Evolutionary conservation across 2,329 filamentous ascomycete genomes (phyloP).

Genomic region (Whalleya microplaca): DNA sequence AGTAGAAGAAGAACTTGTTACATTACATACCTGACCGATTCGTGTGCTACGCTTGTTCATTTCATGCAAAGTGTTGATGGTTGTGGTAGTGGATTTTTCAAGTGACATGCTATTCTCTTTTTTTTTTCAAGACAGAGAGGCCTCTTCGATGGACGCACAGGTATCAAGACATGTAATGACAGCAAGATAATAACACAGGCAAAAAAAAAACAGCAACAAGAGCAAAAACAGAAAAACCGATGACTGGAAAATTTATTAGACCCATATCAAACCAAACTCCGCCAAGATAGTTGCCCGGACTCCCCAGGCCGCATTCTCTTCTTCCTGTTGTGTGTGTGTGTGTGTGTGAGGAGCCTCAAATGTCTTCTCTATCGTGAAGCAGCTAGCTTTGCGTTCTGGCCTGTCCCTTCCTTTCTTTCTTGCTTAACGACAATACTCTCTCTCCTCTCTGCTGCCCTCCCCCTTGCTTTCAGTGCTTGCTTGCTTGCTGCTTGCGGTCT

Average conservation of each 20-base stretch:
- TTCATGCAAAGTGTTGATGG: neutral
- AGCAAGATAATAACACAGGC: neutral
- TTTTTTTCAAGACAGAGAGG: conserved; percentile 2
- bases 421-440: conserved; percentile 5
- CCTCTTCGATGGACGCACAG: neutral
- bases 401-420: neutral
- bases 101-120: conserved; percentile 5
- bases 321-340: too few relatives aligned
- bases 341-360: too few relatives aligned
- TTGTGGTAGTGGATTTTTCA: neutral
- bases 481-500: too few relatives aligned
- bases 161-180: conserved; percentile 5
- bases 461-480: conserved; percentile 2
- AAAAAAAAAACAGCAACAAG: conserved; percentile 13
- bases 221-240: too few relatives aligned
- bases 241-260: conserved; percentile 46
- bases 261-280: conserved; percentile 52
- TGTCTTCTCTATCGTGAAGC: conserved; percentile 23
- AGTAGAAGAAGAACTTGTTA: conserved; percentile 1
- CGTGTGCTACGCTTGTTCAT: too few relatives aligned
- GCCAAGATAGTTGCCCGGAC: conserved; percentile 48
- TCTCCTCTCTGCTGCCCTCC: too few relatives aligned
- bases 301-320: conserved; percentile 27
- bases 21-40: neutral
- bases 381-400: conserved; percentile 15